Evolutionary conservation across 768 basidiomycete genomes (phyloP), one percentile per base, ranked within the genome.

Genomic region (Termitomyces sp.): DNA sequence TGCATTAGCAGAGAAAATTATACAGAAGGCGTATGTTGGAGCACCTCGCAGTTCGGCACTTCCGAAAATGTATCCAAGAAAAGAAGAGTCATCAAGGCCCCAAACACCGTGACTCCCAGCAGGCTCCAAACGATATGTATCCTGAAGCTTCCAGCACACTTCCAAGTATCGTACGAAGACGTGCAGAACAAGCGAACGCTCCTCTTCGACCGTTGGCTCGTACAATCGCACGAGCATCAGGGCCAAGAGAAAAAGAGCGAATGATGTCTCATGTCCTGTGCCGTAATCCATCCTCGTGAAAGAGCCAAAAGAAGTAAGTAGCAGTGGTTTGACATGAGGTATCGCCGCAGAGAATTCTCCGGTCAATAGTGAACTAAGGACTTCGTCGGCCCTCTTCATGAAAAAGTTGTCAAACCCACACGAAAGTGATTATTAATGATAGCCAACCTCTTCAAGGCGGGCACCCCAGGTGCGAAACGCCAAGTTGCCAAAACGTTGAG

Each of bases 91-190:
- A 68, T 98, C 96, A 40, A 98, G 76, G 1, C 96, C 97, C 97
- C 96, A 99, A 0, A 98, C 96, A 4, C 97, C 97, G 70, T 98
- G 96, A 64, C 92, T 96, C 8, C 97, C 97, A 2, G 97, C 97
- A 6, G 96, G 95, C 73, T 98, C 96, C 11, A 99, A 85, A 53
- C 81, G 85, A 72, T 98, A 99, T 36, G 85, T 83, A 64, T 94
- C 91, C 71, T 98, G 95, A 16, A 98, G 79, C 59, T 81, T 83
- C 86, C 92, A 95, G 63, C 90, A 91, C 38, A 98, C 80, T 38
- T 81, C 80, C 46, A 95, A 75, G 71, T 99, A 99, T 48, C 90
- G 85, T 32, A 83, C 70, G 66, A 92, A 93, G 13, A 94, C 77
- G n/a, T 66, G 69, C n/a, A 91, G 73, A 8, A 82, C 81, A 12